Evolutionary conservation across 345 rosid species (phyloP).

Genomic region (Dovyalis caffra): DNA sequence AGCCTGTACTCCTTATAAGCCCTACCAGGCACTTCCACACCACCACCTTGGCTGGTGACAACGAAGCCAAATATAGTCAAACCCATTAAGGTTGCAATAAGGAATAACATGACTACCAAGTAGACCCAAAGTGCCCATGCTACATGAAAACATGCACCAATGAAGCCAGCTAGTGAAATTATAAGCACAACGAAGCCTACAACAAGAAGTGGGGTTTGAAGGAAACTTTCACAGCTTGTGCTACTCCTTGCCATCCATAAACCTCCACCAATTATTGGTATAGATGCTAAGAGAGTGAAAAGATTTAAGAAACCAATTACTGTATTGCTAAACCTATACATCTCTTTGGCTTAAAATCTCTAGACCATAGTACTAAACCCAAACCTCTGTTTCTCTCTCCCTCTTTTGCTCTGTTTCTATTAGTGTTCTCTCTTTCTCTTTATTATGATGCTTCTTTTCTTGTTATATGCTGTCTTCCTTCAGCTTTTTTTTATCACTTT

Average conservation of each 20-base stretch:
- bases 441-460: slow-evolving; percentile 17
- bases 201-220: slow-evolving; percentile 78
- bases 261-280: slow-evolving; percentile 84
- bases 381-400: neutral
- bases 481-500: slow-evolving; percentile 23
- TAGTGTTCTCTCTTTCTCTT: neutral
- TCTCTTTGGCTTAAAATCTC: slow-evolving; percentile 7
- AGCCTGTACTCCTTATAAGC: slow-evolving; percentile 69
- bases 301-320: slow-evolving; percentile 78
- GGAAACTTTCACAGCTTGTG: slow-evolving; percentile 77
- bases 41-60: slow-evolving; percentile 81
- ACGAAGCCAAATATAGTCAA: slow-evolving; percentile 74
- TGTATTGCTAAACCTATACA: slow-evolving; percentile 84
- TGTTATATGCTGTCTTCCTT: slow-evolving; percentile 11
- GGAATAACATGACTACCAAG: slow-evolving; percentile 70
- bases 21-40: slow-evolving; percentile 61
- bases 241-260: slow-evolving; percentile 84
- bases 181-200: slow-evolving; percentile 68
- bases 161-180: slow-evolving; percentile 76
- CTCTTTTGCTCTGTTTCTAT: neutral
- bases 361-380: neutral
- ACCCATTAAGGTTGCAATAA: slow-evolving; percentile 61
- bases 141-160: slow-evolving; percentile 86
- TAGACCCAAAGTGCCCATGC: slow-evolving; percentile 92
- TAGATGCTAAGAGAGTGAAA: slow-evolving; percentile 73